phyloP scores from a whole-genome alignment of 345 rosid genomes.

The Euphorbia pulcherrima region DNA sequence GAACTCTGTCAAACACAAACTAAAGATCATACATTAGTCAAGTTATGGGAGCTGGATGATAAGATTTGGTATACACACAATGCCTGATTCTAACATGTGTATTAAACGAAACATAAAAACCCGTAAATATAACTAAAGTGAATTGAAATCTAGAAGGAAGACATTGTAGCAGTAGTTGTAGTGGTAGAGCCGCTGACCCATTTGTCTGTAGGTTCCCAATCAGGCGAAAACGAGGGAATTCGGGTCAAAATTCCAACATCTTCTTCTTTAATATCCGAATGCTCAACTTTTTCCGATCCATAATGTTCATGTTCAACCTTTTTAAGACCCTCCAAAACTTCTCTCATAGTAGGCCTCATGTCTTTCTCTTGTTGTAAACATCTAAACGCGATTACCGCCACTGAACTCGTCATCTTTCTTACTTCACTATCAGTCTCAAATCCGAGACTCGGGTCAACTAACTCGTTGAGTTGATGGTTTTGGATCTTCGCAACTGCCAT shows the following conservation, averaged over 20 bases:
- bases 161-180: conserved; percentile 12
- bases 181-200: conserved; percentile 48
- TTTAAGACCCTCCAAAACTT: conserved; percentile 46
- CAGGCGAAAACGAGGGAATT: conserved; percentile 46
- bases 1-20: neutral
- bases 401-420: conserved; percentile 38
- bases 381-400: conserved; percentile 67
- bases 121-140: neutral
- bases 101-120: too few relatives aligned
- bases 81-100: neutral
- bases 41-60: neutral
- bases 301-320: conserved; percentile 38
- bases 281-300: conserved; percentile 30
- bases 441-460: conserved; percentile 64
- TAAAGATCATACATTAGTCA: neutral
- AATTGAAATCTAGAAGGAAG: conserved; percentile 32
- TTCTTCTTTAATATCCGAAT: conserved; percentile 38
- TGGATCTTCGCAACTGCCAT: conserved; percentile 75
- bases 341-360: conserved; percentile 71
- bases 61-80: conserved; percentile 4
- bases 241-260: conserved; percentile 49
- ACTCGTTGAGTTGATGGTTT: conserved; percentile 54
- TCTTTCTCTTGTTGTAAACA: conserved; percentile 80
- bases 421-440: conserved; percentile 44
- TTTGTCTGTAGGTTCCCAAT: conserved; percentile 45